phyloP scores from a whole-genome alignment of 352 stramenopile species.

The Pythium plurisporium region DNA sequence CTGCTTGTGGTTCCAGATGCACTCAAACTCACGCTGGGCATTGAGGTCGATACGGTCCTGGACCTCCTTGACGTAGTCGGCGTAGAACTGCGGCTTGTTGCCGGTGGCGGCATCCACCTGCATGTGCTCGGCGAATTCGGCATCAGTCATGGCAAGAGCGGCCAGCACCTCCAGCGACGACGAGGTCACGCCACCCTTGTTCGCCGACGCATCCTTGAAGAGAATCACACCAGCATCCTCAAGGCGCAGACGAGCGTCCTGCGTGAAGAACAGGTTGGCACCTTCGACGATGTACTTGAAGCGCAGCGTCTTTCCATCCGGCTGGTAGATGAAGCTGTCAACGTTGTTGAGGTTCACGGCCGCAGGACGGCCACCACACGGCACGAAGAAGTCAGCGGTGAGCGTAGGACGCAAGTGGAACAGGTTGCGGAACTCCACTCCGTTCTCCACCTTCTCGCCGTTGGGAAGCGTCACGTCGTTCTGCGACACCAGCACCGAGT shows the following conservation, averaged over 20 bases:
- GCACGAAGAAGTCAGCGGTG: constrained; percentile 96
- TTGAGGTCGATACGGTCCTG: constrained; percentile 78
- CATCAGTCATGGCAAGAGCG: constrained; percentile 65
- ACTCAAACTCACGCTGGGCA: constrained; percentile 77
- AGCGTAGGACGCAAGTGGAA: constrained; percentile 94
- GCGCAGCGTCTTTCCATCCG: constrained; percentile 74
- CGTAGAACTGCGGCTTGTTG: constrained; percentile 65
- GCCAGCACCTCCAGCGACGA: constrained; percentile 78
- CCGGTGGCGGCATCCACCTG: constrained; percentile 56
- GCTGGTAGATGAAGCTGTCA: constrained; percentile 81
- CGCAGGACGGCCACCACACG: constrained; percentile 92
- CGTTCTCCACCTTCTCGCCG: constrained; percentile 87
- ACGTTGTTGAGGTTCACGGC: constrained; percentile 97
- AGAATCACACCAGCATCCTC: constrained; percentile 95
- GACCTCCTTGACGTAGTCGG: constrained; percentile 74
- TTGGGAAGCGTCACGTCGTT: constrained; percentile 69
- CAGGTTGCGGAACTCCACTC: constrained; percentile 94
- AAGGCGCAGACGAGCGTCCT: constrained; percentile 91
- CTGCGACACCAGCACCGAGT: constrained; percentile 61
- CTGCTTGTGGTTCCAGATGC: constrained; percentile 79
- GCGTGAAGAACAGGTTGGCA: constrained; percentile 96
- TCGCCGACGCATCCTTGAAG: constrained; percentile 95
- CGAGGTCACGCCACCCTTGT: constrained; percentile 82
- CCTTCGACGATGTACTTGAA: constrained; percentile 97
- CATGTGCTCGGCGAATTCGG: constrained; percentile 81